Evolutionary conservation across 179 eudicot genomes (phyloP), one percentile per base, ranked within the genome.

Genomic region (Silene noctiflora): DNA sequence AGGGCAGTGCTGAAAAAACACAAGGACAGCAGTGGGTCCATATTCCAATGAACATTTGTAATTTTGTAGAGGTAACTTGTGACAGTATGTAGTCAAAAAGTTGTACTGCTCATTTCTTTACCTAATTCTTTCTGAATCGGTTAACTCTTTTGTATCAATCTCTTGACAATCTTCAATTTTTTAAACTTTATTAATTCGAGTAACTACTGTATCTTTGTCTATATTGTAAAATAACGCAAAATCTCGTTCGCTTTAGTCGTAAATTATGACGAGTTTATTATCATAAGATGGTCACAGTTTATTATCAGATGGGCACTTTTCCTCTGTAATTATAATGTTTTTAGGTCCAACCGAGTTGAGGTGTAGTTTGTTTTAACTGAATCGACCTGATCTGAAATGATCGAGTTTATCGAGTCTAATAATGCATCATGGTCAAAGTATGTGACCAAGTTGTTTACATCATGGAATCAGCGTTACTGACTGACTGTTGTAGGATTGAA

Each of bases 371-470:
- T 33, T 33, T 33, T 0, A 33, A 39, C 11, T 39, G 10, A 35
- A 35, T 39, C 11, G 11, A 8, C 46, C 7, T 39, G 11, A 8
- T 39, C 46, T 2, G 27, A 51, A 51, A 51, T 60, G 64, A 19
- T 9, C 27, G 64, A 19, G n/a, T 10, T 60, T 60, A 51, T 7
- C 13, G 25, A 12, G 22, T 60, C 12, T 4, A 60, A 21, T 60
- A n/a, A 60, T 60, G 44, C 19, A 16, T 65, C 44, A 65, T 65
- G 69, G 69, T 65, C 69, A 65, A 65, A 65, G 44, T 65, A 8
- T 29, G 5, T 65, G 44, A 4, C 8, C 20, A 65, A 16, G 6
- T 7, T 14, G 46, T 25, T 6, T 20, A 65, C 39, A 33, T 33
- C 69, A 65, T 31, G 20, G n/a, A 29, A 65, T 1, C 35, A 13